These are phyloP conservation scores for Acacia pycnantha DNA, from an alignment of 331 rosid genomes.

Conservation along the genomic window DNA sequence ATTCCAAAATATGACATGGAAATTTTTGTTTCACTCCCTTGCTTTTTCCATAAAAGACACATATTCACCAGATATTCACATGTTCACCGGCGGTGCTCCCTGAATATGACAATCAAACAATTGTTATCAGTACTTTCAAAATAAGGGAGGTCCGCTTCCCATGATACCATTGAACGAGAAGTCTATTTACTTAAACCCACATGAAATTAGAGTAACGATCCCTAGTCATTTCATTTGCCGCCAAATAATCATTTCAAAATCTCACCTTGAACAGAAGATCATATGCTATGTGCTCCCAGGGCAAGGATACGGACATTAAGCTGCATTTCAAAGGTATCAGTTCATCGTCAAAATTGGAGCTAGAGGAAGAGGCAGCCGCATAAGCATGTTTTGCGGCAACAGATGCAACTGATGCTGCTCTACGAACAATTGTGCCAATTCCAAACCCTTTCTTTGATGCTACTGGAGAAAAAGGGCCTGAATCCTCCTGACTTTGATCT, in stretches of 20 bases:
- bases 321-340: slow-evolving; percentile 92
- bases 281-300: slow-evolving; percentile 92
- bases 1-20: slow-evolving; percentile 19
- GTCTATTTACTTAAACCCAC: not conserved
- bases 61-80: slow-evolving; percentile 49
- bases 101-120: slow-evolving; percentile 32
- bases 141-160: slow-evolving; percentile 12
- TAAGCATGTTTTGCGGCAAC: slow-evolving; percentile 90
- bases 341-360: slow-evolving; percentile 64
- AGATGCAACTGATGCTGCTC: slow-evolving; percentile 88
- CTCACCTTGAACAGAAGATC: slow-evolving; percentile 97
- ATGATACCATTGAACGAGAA: not conserved
- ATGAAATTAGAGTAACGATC: not conserved
- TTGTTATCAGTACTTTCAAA: slow-evolving; percentile 16
- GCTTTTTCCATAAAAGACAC: slow-evolving; percentile 20
- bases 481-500: slow-evolving; percentile 92
- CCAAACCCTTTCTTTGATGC: slow-evolving; percentile 76
- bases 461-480: slow-evolving; percentile 81
- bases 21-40: slow-evolving; percentile 18
- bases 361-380: slow-evolving; percentile 77
- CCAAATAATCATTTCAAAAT: slow-evolving; percentile 9
- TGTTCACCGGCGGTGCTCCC: slow-evolving; percentile 87
- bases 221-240: slow-evolving; percentile 7
- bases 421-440: slow-evolving; percentile 77
- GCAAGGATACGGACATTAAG: slow-evolving; percentile 93